Percentiles rank a stretch among this genome's conserved stretches.
phyloP scores from a whole-genome alignment of 208 protist genomes.

The Trypanosoma caninum region DNA sequence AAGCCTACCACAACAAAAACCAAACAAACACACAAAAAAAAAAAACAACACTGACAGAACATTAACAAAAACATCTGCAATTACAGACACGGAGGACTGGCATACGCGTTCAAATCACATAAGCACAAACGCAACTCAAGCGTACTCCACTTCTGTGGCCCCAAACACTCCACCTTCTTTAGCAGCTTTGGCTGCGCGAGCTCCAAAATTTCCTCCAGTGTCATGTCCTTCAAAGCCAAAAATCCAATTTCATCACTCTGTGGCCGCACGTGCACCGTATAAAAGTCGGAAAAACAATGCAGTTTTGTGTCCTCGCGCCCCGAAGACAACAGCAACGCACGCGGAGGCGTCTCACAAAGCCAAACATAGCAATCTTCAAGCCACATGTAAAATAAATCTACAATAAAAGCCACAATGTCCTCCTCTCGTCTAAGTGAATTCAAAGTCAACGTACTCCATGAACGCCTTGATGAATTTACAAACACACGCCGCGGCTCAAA shows the following conservation, averaged over 20 bases:
- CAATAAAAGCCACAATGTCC: constrained; percentile 37
- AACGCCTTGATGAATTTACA: constrained; percentile 6
- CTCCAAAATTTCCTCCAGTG: constrained; percentile 39
- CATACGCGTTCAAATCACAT: constrained; percentile 41
- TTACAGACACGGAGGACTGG: constrained; percentile 8
- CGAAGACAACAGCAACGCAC: constrained; percentile 24
- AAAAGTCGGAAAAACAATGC: constrained; percentile 42
- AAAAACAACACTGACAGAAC: constrained; percentile 3
- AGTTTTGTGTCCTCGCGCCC: constrained; percentile 13
- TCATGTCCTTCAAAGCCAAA: constrained; percentile 10
- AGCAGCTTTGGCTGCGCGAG: constrained; percentile 24
- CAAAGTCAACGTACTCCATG: constrained; percentile 46
- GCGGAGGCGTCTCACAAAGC: constrained; percentile 42
- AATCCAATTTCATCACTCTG: constrained; percentile 29
- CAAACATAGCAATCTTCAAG: constrained; percentile 57
- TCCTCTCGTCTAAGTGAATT: constrained; percentile 27
- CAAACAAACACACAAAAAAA: neutral
- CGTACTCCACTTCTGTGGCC: constrained; percentile 60
- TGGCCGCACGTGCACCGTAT: constrained; percentile 35
- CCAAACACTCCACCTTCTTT: constrained; percentile 30
- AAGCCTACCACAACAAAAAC: neutral
- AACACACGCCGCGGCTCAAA: constrained; percentile 40
- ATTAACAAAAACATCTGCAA: neutral
- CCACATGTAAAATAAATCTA: constrained; percentile 63
- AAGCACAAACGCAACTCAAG: constrained; percentile 54